Conservation (phyloP, 305 asterid species). For the Solanum hybrid region DNA sequence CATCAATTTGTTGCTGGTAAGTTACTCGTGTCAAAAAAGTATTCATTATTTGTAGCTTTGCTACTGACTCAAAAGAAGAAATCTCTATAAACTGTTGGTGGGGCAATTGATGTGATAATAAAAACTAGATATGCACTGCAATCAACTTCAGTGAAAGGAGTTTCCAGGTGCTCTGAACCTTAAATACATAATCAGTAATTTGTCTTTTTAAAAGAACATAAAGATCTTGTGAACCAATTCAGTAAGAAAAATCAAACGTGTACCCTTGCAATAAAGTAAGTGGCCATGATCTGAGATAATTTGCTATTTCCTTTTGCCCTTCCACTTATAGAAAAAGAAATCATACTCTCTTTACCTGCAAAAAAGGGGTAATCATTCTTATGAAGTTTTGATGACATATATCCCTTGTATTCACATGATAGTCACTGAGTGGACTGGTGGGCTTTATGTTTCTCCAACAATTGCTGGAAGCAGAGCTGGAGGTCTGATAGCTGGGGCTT, state of each 20-base stretch:
- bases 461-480: constrained; percentile 99
- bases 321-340: not conserved
- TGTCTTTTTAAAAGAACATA: not conserved
- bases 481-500: constrained; percentile 93
- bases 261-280: not conserved
- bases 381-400: not conserved
- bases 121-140: not conserved
- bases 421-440: constrained; percentile 99
- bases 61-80: not conserved
- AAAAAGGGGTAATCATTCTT: not conserved
- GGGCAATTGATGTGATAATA: not conserved
- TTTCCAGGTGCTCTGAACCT: not conserved
- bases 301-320: not conserved
- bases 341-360: not conserved
- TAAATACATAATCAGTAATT: not conserved
- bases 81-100: not conserved
- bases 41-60: not conserved
- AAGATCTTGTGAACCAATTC: not conserved
- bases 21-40: constrained; percentile 21
- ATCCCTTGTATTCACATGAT: constrained; percentile 9
- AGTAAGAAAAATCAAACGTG: not conserved
- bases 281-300: not conserved
- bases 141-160: not conserved
- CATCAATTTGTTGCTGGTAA: constrained; percentile 98
- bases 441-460: constrained; percentile 88